phyloP scores from a whole-genome alignment of 2,329 filamentous ascomycete genomes.

The Colletotrichum eleusines region DNA sequence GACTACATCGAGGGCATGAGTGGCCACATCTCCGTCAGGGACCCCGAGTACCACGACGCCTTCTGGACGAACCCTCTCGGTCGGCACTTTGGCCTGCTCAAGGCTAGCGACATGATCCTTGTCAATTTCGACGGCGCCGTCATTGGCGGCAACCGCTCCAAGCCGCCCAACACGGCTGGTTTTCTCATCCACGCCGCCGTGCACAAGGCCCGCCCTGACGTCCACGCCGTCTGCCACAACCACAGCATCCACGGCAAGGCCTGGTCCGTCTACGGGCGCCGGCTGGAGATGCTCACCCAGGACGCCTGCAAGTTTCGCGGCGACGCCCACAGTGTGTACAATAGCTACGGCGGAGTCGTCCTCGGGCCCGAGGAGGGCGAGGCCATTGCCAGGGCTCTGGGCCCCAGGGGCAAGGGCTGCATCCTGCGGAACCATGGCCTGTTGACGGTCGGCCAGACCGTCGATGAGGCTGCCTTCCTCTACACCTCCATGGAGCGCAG shows the following conservation, averaged over 20 bases:
- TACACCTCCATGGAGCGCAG: conserved; percentile 76
- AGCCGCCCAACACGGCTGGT: conserved; percentile 75
- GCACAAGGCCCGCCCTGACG: conserved; percentile 73
- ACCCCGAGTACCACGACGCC: conserved; percentile 68
- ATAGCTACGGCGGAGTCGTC: conserved; percentile 63
- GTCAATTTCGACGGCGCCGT: conserved; percentile 71
- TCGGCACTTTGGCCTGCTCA: conserved; percentile 74
- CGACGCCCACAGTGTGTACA: conserved; percentile 72
- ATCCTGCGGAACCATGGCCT: conserved; percentile 79
- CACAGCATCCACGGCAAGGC: conserved; percentile 75
- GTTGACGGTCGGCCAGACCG: conserved; percentile 75
- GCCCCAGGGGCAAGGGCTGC: conserved; percentile 66
- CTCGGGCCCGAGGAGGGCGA: conserved; percentile 73
- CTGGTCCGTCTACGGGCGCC: conserved; percentile 72
- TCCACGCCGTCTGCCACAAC: conserved; percentile 76
- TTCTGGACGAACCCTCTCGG: conserved; percentile 80
- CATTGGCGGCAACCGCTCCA: conserved; percentile 69
- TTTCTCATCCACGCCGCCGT: conserved; percentile 78
- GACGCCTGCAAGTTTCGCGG: conserved; percentile 73
- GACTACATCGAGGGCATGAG: conserved; percentile 77
- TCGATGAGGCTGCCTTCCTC: conserved; percentile 79
- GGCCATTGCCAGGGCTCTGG: conserved; percentile 72
- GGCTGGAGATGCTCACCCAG: conserved; percentile 76
- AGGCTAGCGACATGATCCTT: conserved; percentile 76
- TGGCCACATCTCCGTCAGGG: conserved; percentile 75